Evolutionary conservation across 2,329 filamentous ascomycete species (phyloP).

Genomic region (Talaromyces sp.): DNA sequence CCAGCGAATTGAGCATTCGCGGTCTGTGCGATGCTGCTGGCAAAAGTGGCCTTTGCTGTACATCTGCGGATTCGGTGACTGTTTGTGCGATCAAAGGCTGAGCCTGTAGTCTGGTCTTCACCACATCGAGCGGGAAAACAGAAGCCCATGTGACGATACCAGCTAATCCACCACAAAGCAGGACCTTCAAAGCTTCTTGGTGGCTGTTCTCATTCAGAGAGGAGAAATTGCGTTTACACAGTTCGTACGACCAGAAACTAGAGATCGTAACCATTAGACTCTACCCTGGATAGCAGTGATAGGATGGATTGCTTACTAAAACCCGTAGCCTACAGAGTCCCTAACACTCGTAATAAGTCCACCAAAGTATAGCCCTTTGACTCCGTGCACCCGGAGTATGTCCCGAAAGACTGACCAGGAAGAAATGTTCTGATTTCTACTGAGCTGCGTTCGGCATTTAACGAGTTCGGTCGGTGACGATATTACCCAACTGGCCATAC

Average conservation of each 20-base stretch:
- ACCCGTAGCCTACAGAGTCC: conserved; percentile 91
- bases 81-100: conserved; percentile 46
- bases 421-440: conserved; percentile 45
- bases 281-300: neutral
- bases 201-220: conserved; percentile 45
- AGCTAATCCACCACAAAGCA: conserved; percentile 82
- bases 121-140: conserved; percentile 84
- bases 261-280: neutral
- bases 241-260: conserved; percentile 85
- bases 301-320: conserved; percentile 59
- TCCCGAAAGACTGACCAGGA: conserved; percentile 63
- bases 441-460: conserved; percentile 83
- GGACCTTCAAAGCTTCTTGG: conserved; percentile 57
- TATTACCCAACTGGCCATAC: conserved; percentile 79
- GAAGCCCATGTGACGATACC: conserved; percentile 86
- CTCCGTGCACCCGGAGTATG: conserved; percentile 56
- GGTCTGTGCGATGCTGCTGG: conserved; percentile 17
- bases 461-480: conserved; percentile 86
- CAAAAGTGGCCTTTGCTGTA: conserved; percentile 22
- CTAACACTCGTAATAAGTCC: conserved; percentile 76
- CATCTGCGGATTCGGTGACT: conserved; percentile 23
- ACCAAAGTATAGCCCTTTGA: conserved; percentile 74
- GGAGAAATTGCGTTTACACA: conserved; percentile 61
- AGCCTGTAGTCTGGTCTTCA: conserved; percentile 89
- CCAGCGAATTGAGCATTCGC: conserved; percentile 52